Evolutionary conservation across 2,329 filamentous ascomycete genomes (phyloP).

Genomic region (Pestalotiopsis sp.): DNA sequence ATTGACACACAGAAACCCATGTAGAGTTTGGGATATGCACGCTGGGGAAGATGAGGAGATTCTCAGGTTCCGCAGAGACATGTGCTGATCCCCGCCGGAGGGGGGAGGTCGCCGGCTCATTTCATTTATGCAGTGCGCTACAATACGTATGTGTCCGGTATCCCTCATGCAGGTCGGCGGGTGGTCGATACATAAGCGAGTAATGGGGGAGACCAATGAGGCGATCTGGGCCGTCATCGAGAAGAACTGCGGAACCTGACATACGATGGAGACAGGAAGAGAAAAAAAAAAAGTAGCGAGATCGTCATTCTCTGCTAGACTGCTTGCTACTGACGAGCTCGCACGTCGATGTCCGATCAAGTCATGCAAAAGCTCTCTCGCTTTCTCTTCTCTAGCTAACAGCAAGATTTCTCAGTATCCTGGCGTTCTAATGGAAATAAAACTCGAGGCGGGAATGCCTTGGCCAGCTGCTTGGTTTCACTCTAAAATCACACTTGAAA

Average conservation of each 20-base stretch:
- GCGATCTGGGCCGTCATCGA: background rate
- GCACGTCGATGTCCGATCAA: too few species aligned
- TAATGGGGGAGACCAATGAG: background rate
- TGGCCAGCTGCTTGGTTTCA: too few species aligned
- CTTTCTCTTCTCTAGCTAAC: too few species aligned
- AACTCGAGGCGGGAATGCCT: too few species aligned
- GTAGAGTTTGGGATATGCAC: conserved; percentile 4
- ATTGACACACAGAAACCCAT: conserved; percentile 9
- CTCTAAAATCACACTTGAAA: background rate
- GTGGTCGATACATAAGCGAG: conserved; percentile 4
- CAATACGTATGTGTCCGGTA: background rate
- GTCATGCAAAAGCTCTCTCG: too few species aligned
- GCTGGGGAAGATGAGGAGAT: background rate
- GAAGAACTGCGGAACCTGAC: background rate
- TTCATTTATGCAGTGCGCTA: conserved; percentile 9
- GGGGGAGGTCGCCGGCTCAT: conserved; percentile 6
- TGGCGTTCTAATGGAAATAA: too few species aligned
- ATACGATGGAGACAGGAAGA: background rate
- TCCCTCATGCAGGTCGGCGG: conserved; percentile 4
- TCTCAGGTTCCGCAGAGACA: background rate
- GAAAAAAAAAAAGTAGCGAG: background rate
- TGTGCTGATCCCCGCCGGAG: conserved; percentile 14
- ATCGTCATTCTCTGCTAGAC: background rate
- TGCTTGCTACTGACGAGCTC: too few species aligned
- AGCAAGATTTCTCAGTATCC: too few species aligned